A percentile compares a stretch with the other conserved stretches of the same genome.
These are phyloP conservation scores for Naegleria fowleri DNA, from an alignment of 208 protist species.

Conservation along the genomic window DNA sequence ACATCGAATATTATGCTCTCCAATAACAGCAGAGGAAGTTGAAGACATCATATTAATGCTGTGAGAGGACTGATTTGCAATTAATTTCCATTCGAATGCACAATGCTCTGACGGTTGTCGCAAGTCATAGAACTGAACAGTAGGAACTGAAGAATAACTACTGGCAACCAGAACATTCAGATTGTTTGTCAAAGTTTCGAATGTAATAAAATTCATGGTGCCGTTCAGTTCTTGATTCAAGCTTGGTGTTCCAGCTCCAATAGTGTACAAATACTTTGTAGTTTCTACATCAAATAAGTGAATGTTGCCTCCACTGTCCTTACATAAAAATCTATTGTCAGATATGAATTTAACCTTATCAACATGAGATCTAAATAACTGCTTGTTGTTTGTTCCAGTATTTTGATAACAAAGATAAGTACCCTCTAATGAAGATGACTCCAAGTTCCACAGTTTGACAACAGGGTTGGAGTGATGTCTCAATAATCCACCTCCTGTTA, in stretches of 20 bases:
- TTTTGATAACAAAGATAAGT: constrained; percentile 7
- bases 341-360: background rate
- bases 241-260: background rate
- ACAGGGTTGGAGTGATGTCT: background rate
- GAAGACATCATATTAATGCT: background rate
- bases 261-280: background rate
- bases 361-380: background rate
- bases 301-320: background rate
- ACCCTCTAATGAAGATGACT: background rate
- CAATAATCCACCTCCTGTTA: background rate
- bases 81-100: constrained; percentile 11
- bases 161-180: background rate
- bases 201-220: background rate
- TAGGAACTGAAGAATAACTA: background rate
- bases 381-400: background rate
- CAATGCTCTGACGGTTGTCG: background rate
- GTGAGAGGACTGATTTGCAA: background rate
- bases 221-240: background rate
- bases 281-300: constrained; percentile 7
- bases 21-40: background rate
- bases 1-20: background rate
- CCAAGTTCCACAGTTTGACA: constrained; percentile 18
- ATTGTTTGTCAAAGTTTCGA: background rate
- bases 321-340: background rate
- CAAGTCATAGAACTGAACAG: constrained; percentile 1